Evolutionary conservation across 2,329 filamentous ascomycete genomes (phyloP), one percentile per base, ranked within the genome.

Genomic region (Xylariaceae sp.): DNA sequence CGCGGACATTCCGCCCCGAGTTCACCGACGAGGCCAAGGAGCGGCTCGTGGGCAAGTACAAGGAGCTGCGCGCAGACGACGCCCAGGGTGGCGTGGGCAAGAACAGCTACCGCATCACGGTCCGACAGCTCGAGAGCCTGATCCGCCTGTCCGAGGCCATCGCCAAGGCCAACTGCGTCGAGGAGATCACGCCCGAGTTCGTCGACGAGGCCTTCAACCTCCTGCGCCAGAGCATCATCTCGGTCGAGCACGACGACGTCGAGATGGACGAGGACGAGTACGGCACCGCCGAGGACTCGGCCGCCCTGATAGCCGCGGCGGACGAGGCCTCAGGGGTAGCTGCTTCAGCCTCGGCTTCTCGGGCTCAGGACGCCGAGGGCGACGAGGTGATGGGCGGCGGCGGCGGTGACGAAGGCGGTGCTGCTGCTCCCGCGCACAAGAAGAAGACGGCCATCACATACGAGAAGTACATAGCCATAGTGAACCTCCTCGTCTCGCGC

Each of bases 81-180:
- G 85, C 89, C 0, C 89, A 96, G 62, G 92, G 92, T 35, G 92
- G 92, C 21, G 81, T 95, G 34, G 92, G 92, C 44, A 79, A 88
- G 57, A 97, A 96, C 67, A 94, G 86, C 49, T 98, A 98, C 70
- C 83, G 92, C 43, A 98, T 98, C 61, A 98, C 92, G 0, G 92
- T 98, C 34, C 80, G 92, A 59, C 92, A 98, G 63, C 74, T 98
- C 2, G 92, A 98, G 66, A 90, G 84, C 59, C 81, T 98, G 74
- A 97, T 98, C 51, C 88, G 92, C 48, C 70, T 98, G 40, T 90
- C 85, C 38, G 92, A 98, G 64, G 92, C 92, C n/a, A 96, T 98
- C 51, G 92, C 92, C 42, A 97, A 97, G 65, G 88, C 88, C 42
- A 97, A 95, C 60, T 98, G 92, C 59, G 88, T 95, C 11, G 85